Conservation (phyloP, 805 yeast species). For the Cyberlindnera veronae region DNA sequence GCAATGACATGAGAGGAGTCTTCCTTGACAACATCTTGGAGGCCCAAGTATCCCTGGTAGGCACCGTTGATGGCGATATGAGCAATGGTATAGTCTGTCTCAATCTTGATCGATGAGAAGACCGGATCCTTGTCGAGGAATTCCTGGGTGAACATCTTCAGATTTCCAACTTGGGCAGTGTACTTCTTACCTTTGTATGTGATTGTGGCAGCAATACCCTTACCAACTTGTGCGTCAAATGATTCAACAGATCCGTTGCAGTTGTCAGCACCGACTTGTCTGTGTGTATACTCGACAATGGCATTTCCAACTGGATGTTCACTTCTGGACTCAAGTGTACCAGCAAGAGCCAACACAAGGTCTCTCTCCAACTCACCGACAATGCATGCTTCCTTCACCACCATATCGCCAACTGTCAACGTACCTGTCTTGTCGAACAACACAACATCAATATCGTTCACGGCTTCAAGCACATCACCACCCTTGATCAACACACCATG, state of each 20-base stretch:
- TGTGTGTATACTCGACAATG: slow-evolving; percentile 40
- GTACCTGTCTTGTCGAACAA: slow-evolving; percentile 97
- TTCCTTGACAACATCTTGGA: slow-evolving; percentile 63
- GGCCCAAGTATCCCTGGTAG: slow-evolving; percentile 61
- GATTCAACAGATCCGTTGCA: slow-evolving; percentile 13
- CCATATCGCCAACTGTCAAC: slow-evolving; percentile 80
- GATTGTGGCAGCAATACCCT: slow-evolving; percentile 33
- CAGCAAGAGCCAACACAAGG: slow-evolving; percentile 47
- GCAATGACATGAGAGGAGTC: slow-evolving; percentile 61
- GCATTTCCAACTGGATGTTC: slow-evolving; percentile 91
- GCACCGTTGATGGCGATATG: slow-evolving; percentile 55
- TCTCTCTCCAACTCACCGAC: slow-evolving; percentile 9
- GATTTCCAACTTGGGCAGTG: slow-evolving; percentile 53
- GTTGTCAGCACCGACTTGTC: slow-evolving; percentile 7
- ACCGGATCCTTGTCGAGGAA: slow-evolving; percentile 14
- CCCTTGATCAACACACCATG: slow-evolving; percentile 91
- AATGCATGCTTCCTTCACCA: slow-evolving; percentile 16
- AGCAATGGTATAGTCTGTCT: slow-evolving; percentile 43
- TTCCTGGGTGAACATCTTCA: slow-evolving; percentile 17
- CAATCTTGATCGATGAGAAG: slow-evolving; percentile 19
- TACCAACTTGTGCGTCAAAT: slow-evolving; percentile 34
- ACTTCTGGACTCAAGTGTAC: slow-evolving; percentile 59
- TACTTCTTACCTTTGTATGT: slow-evolving; percentile 22
- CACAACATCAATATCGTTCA: slow-evolving; percentile 59
- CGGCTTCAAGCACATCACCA: slow-evolving; percentile 80